Conservation (phyloP, 148 eudicot species). For the Rhododendron griersonianum region DNA sequence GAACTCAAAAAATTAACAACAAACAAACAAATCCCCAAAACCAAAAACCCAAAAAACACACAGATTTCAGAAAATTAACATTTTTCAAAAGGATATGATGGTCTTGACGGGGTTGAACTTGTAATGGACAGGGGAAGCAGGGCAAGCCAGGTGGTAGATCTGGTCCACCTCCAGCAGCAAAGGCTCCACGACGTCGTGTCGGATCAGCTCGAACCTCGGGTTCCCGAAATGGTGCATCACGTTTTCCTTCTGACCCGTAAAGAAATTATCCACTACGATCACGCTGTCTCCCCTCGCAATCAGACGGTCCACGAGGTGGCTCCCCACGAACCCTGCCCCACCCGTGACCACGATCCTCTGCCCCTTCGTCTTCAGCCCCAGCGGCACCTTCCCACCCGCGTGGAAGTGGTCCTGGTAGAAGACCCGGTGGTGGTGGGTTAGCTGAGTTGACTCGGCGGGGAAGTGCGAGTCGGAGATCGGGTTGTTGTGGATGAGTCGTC, state of each 20-base stretch:
- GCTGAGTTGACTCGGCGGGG: conserved; percentile 29
- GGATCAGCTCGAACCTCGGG: conserved; percentile 66
- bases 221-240: conserved; percentile 68
- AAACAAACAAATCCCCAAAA: not conserved
- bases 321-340: conserved; percentile 68
- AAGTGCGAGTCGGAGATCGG: conserved; percentile 24
- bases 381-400: conserved; percentile 43
- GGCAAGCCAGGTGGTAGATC: conserved; percentile 52
- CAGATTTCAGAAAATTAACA: not conserved
- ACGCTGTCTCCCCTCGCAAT: conserved; percentile 66
- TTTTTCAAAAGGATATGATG: conserved; percentile 45
- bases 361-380: conserved; percentile 51
- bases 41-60: not conserved
- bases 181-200: conserved; percentile 77
- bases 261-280: conserved; percentile 65
- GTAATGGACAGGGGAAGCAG: conserved; percentile 41
- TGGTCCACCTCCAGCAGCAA: conserved; percentile 63
- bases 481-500: not conserved
- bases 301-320: conserved; percentile 58
- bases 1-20: not conserved
- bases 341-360: conserved; percentile 57
- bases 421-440: not conserved
- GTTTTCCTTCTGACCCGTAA: conserved; percentile 67
- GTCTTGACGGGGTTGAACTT: conserved; percentile 41
- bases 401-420: not conserved